Conservation (phyloP, 176 grass and related monocot genomes). For the Eleusine coracana region DNA sequence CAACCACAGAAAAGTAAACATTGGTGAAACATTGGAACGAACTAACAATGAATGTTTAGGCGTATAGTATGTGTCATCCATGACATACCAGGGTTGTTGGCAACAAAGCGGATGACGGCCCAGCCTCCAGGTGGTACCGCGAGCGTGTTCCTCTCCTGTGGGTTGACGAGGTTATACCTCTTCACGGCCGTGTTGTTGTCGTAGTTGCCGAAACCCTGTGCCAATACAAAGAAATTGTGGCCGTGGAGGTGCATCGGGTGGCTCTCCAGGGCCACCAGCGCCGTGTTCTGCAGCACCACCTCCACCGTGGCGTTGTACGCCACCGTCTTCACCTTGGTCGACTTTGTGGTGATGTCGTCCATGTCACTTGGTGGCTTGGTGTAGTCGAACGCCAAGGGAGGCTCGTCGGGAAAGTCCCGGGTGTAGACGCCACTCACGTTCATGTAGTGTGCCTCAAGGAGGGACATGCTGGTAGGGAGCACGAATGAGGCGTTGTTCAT, state of each 20-base stretch:
- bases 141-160: constrained; percentile 51
- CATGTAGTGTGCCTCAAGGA: constrained; percentile 45
- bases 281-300: constrained; percentile 80
- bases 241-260: constrained; percentile 84
- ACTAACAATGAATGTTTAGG: too few relatives aligned
- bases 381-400: constrained; percentile 47
- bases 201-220: constrained; percentile 79
- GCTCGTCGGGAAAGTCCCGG: constrained; percentile 54
- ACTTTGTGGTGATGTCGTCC: constrained; percentile 22
- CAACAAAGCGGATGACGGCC: constrained; percentile 56
- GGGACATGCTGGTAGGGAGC: constrained; percentile 38
- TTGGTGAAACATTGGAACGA: too few relatives aligned
- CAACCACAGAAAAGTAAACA: background rate
- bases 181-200: background rate
- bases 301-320: constrained; percentile 63
- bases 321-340: constrained; percentile 48
- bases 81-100: constrained; percentile 41
- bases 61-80: too few relatives aligned
- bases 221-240: constrained; percentile 68
- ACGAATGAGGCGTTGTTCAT: constrained; percentile 71
- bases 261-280: constrained; percentile 57
- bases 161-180: constrained; percentile 54
- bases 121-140: constrained; percentile 54
- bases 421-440: constrained; percentile 50
- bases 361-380: background rate